Base-by-base conservation (phyloP, 768 basidiomycete genomes). In the Harrya chromipes region DNA sequence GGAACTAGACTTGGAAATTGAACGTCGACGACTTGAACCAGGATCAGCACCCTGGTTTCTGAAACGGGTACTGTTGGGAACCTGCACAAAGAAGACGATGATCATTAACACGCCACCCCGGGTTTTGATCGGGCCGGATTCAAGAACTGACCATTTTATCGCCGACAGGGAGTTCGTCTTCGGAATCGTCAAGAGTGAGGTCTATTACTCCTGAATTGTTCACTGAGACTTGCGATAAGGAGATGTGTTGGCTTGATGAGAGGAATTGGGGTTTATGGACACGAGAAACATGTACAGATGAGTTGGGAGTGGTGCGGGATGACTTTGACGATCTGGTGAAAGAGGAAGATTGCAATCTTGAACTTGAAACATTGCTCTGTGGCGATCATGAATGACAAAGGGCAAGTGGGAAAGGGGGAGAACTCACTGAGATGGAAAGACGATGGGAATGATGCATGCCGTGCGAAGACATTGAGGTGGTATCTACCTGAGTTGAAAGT, bases 161-260 rank as follows among this genome's bases (percentile, higher is more conserved):
- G 1, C 40, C 19, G 19, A 53, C 34, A 4, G 26, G 23, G 3
- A 47, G 33, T 38, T 57, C 65, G 9, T 62, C 62, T 21, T 63
- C 51, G 23, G 59, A 59, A 57, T 67, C 60, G 20, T 49, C 54
- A 17, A 43, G 27, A 34, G 56, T 63, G 50, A 58, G 63, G 47
- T 63, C 58, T 47, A 59, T 64, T 4, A 56, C 42, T 1, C 58
- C 56, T 11, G 54, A 47, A 2, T 54, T 23, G 4, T 17, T 36
- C 26, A 27, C 40, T 3, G 42, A 43, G 23, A 40, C 16, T 31
- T 29, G 46, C 12, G n/a, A 44, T 16, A 13, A 23, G 14, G 10
- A 14, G 34, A 14, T 14, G 10, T 35, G 44, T 45, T 34, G 17
- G 17, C 20, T 43, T 29, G 51, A 49, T 26, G 54, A 47, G 14